Percentiles rank a stretch among this genome's conserved stretches.
Conservation (phyloP, 1,139 yeast genomes). For the Yamadazyma epiphylla region DNA sequence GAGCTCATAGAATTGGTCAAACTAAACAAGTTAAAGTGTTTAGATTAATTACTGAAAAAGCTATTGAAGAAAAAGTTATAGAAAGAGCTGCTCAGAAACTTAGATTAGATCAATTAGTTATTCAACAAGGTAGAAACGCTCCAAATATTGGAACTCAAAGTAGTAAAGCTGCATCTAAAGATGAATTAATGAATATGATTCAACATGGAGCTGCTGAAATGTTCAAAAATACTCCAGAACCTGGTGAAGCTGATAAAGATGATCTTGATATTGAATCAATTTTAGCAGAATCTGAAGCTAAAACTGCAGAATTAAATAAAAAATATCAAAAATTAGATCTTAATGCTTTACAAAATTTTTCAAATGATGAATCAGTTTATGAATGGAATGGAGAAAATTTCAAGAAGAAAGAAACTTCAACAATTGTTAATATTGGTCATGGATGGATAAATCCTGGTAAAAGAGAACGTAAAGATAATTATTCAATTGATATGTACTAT, state of each 20-base stretch:
- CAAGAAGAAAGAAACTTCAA: conserved; percentile 53
- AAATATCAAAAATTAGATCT: conserved; percentile 65
- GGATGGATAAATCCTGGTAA: conserved; percentile 74
- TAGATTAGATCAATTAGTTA: conserved; percentile 74
- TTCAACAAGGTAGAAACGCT: conserved; percentile 65
- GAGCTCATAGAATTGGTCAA: conserved; percentile 86
- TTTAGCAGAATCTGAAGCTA: conserved; percentile 57
- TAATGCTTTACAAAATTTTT: conserved; percentile 73
- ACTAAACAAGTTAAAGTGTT: conserved; percentile 77
- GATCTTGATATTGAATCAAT: conserved; percentile 64
- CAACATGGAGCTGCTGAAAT: conserved; percentile 75
- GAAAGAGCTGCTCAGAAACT: conserved; percentile 79
- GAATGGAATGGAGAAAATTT: conserved; percentile 87
- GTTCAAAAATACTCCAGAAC: conserved; percentile 26
- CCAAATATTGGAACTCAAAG: conserved; percentile 36
- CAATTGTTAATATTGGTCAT: conserved; percentile 39
- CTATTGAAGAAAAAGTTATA: conserved; percentile 75
- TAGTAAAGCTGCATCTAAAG: conserved; percentile 52
- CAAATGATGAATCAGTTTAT: conserved; percentile 63
- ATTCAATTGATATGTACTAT: conserved; percentile 74
- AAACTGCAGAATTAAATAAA: conserved; percentile 58
- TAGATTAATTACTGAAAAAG: conserved; percentile 73
- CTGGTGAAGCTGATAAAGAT: conserved; percentile 19
- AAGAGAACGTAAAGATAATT: conserved; percentile 75
- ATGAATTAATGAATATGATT: conserved; percentile 73